Percentiles rank a stretch among this genome's conserved stretches.
These are phyloP conservation scores for Schoenoplectus tabernaemontani DNA, from an alignment of 202 grass and related monocot species.

Conservation along the genomic window DNA sequence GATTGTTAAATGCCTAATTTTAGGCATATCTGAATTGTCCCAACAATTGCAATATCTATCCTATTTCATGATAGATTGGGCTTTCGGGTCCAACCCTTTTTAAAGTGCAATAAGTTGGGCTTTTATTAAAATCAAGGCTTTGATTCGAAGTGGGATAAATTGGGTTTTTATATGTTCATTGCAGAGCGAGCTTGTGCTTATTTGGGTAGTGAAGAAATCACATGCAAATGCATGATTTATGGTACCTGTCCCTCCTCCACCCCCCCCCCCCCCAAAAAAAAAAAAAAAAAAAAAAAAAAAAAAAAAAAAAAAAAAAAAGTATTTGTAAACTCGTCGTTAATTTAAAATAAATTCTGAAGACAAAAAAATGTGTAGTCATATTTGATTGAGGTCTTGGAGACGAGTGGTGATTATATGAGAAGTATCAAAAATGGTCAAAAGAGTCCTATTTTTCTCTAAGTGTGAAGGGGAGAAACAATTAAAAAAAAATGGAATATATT, in stretches of 20 bases:
- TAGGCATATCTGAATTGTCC: neutral
- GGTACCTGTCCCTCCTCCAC: too few species aligned
- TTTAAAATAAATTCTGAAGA: neutral
- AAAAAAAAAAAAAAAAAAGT: too few species aligned
- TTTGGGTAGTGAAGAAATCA: neutral
- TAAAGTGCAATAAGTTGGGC: neutral
- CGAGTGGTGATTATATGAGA: neutral
- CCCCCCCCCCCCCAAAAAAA: too few species aligned
- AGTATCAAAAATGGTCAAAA: neutral
- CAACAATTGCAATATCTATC: neutral
- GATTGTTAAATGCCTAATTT: neutral
- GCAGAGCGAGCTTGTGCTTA: neutral
- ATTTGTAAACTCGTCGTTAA: neutral
- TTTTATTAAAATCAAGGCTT: neutral
- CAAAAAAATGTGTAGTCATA: neutral
- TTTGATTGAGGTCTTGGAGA: too few species aligned
- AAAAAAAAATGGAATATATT: neutral
- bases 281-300: too few species aligned
- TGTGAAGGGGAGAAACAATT: neutral
- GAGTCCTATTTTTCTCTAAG: neutral
- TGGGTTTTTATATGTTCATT: neutral
- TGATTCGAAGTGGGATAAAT: neutral
- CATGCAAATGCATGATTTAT: neutral
- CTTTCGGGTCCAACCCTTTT: neutral
- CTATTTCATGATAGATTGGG: neutral